Base-by-base conservation (phyloP, 495 filamentous ascomycete genomes). In the Penicillium cataractarum region DNA sequence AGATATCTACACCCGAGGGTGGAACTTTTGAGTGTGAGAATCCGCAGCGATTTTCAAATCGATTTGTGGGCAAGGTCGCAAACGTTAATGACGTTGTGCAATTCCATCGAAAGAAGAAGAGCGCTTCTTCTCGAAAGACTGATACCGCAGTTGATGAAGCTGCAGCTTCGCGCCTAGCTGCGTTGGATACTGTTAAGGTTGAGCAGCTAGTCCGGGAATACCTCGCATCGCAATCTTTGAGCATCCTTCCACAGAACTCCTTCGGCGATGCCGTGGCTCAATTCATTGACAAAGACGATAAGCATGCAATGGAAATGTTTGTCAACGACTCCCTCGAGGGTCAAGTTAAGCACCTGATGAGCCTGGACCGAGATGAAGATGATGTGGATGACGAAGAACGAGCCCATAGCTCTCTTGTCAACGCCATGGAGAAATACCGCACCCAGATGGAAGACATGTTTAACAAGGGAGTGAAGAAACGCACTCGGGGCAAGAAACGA, bases 271-370 rank as follows among this genome's bases (percentile, higher is more conserved):
- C 95, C 0, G 92, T 99, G 8, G 87, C 87, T 57, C 91, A 96
- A 63, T 99, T 93, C 71, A 92, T 98, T 26, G 89, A 93, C 74
- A 98, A 98, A 64, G 92, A 97, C 66, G 95, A 99, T 75, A 96
- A 92, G 65, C 87, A 95, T 65, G 93, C 93, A 0, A 90, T 98
- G 84, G 89, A 96, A 66, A 85, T 84, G 66, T 98, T 98, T 66
- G 90, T 98, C 26, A 86, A 86, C 44, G 89, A 96, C 17, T 92
- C 89, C 24, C 79, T 98, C 2, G 80, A 85, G 15, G 86, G 81
- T 61, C 92, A 96, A 66, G 79, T 96, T 39, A 90, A 89, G 66
- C 84, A 92, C 54, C 76, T 99, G 51, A 75, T 90, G 71, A 58
- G 77, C 0, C 71, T 92, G 12, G 83, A 89, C 31, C 82, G 87